These are phyloP conservation scores for Colletotrichum noveboracense DNA, from an alignment of 2,329 filamentous ascomycete genomes.

Conservation along the genomic window DNA sequence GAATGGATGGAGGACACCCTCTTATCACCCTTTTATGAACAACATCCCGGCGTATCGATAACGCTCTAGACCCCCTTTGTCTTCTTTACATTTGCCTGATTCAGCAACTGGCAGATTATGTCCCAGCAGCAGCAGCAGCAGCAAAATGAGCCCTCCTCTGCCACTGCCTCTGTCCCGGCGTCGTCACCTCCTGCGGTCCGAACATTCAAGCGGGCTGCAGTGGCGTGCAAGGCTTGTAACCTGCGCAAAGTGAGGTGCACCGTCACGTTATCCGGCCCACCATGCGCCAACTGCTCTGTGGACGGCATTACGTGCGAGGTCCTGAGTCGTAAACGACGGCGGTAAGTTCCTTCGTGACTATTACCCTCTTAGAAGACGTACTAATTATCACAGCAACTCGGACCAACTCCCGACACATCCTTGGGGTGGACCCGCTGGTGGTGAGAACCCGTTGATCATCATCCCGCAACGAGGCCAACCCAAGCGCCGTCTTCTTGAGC, in stretches of 20 bases:
- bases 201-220: slow-evolving; percentile 12
- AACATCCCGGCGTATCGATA: not conserved
- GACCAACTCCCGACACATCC: not conserved
- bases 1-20: not conserved
- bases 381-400: not conserved
- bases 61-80: not conserved
- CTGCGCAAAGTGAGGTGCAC: slow-evolving; percentile 28
- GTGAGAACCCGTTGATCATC: not conserved
- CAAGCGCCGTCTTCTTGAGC: not conserved
- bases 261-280: slow-evolving; percentile 24
- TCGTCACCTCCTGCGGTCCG: not conserved
- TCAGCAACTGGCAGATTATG: not conserved
- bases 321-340: slow-evolving; percentile 2
- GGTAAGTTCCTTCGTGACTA: not conserved
- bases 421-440: not conserved
- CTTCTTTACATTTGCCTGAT: not conserved
- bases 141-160: not conserved
- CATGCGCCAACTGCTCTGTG: slow-evolving; percentile 27
- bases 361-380: not conserved
- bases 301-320: slow-evolving; percentile 25
- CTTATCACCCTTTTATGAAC: not conserved
- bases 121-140: not conserved
- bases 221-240: slow-evolving; percentile 27
- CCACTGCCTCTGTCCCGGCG: not conserved
- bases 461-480: not conserved